Evolutionary conservation across 768 basidiomycete genomes (phyloP).

Genomic region (Terana coerulea): DNA sequence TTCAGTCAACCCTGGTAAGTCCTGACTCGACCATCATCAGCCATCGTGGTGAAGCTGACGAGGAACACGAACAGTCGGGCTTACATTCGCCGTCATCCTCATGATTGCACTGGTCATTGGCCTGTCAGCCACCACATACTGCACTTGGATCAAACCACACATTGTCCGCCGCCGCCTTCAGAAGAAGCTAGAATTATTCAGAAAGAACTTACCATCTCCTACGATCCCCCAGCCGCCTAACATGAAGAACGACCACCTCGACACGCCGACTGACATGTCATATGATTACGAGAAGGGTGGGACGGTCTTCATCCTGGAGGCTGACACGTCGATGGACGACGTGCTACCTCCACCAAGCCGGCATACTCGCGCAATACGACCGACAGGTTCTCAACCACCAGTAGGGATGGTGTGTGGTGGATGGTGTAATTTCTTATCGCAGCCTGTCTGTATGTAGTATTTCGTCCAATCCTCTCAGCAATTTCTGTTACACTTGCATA

Average conservation of each 20-base stretch:
- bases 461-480: not conserved
- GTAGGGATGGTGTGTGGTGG: constrained; percentile 13
- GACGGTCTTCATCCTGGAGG: not conserved
- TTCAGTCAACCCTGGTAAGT: too few species aligned
- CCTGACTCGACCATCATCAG: too few species aligned
- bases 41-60: not conserved
- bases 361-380: constrained; percentile 1
- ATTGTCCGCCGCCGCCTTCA: constrained; percentile 1
- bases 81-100: constrained; percentile 10
- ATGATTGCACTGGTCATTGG: constrained; percentile 4
- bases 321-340: not conserved
- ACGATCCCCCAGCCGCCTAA: not conserved
- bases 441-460: not conserved
- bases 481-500: not conserved
- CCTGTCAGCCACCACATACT: constrained; percentile 1
- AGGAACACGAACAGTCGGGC: not conserved
- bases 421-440: not conserved
- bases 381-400: constrained; percentile 12
- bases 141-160: constrained; percentile 10
- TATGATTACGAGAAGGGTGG: not conserved
- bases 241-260: not conserved
- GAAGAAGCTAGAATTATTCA: not conserved
- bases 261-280: not conserved
- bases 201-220: not conserved
- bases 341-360: constrained; percentile 7